phyloP scores from a whole-genome alignment of 352 stramenopile genomes.

The Phytophthora meadii region DNA sequence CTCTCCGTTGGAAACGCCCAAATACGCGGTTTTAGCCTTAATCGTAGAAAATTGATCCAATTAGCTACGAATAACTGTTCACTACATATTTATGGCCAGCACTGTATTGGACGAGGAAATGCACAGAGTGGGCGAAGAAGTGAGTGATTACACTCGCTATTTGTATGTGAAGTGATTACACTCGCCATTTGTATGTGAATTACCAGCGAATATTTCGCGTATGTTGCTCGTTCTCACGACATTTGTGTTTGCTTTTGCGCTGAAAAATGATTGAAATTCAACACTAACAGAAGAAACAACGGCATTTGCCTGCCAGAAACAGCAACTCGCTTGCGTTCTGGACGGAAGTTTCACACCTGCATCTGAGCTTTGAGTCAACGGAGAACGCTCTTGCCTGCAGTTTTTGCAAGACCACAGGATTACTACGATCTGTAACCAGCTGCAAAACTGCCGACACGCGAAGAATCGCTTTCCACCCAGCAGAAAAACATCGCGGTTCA shows the following conservation, averaged over 20 bases:
- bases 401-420: no score
- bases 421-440: background rate
- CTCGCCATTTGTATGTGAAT: constrained; percentile 7
- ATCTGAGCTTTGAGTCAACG: no score
- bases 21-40: no score
- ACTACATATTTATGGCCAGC: no score
- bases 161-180: constrained; percentile 13
- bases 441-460: background rate
- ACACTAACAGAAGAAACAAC: no score
- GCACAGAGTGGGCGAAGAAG: background rate
- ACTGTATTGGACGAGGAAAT: constrained; percentile 22
- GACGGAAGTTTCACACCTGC: constrained; percentile 4
- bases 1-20: no score
- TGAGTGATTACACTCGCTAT: background rate
- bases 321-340: background rate
- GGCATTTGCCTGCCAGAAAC: no score
- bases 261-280: background rate
- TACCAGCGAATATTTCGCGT: background rate
- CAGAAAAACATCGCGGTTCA: background rate
- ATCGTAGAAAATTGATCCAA: no score
- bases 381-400: no score
- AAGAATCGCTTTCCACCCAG: background rate
- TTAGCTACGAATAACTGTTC: no score
- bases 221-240: background rate
- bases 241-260: background rate